phyloP scores from a whole-genome alignment of 108 stramenopile species.

The Ochromonas danica region DNA sequence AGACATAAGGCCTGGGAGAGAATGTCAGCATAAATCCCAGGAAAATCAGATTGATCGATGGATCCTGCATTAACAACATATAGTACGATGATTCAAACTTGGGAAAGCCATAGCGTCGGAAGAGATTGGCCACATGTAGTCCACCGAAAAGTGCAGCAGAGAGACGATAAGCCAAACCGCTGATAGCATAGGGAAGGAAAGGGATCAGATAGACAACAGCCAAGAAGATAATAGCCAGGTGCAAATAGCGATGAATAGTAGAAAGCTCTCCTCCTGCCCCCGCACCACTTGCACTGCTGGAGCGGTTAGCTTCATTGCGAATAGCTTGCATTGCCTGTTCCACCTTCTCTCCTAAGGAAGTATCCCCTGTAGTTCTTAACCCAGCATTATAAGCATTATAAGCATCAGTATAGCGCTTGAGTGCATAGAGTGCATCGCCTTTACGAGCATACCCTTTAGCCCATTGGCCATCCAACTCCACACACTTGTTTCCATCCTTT shows the following conservation, averaged over 20 bases:
- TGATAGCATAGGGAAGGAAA: too few relatives aligned
- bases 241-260: too few relatives aligned
- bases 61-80: not conserved
- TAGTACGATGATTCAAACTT: not conserved
- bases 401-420: constrained; percentile 3
- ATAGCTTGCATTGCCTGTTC: constrained; percentile 12
- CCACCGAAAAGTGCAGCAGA: not conserved
- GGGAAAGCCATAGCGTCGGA: not conserved
- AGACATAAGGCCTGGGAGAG: not conserved
- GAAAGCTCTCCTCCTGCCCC: too few relatives aligned
- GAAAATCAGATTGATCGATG: not conserved
- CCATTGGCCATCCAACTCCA: constrained; percentile 20
- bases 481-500: constrained; percentile 12
- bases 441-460: constrained; percentile 24
- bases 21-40: not conserved
- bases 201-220: too few relatives aligned
- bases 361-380: not conserved
- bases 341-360: not conserved
- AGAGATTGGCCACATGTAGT: not conserved
- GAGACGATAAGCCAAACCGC: not conserved
- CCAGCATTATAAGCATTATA: constrained; percentile 33
- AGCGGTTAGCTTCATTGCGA: not conserved
- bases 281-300: too few relatives aligned
- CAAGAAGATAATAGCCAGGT: too few relatives aligned
- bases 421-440: constrained; percentile 22